Conservation (phyloP, 1,139 yeast species). For the Suhomyces taliae region DNA sequence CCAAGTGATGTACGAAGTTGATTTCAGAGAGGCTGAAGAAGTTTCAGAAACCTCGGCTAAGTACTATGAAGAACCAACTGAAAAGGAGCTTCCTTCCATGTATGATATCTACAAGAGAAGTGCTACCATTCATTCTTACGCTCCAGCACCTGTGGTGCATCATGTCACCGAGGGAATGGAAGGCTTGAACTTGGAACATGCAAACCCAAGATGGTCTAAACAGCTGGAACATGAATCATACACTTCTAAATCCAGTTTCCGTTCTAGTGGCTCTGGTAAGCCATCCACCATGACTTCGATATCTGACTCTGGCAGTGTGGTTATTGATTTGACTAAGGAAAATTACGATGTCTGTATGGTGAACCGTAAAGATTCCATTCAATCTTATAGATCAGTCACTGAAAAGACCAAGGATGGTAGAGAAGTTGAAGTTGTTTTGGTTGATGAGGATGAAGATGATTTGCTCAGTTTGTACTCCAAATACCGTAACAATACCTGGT, state of each 20-base stretch:
- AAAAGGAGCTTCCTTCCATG: constrained; percentile 10
- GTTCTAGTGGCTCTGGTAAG: constrained; percentile 30
- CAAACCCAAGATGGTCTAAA: not conserved
- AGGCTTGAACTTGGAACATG: constrained; percentile 5
- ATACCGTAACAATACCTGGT: constrained; percentile 34
- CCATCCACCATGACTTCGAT: constrained; percentile 20
- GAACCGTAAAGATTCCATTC: constrained; percentile 35
- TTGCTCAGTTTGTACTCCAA: constrained; percentile 46
- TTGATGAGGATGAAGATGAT: constrained; percentile 41
- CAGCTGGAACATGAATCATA: constrained; percentile 2
- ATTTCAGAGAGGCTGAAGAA: constrained; percentile 39
- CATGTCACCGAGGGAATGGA: constrained; percentile 11
- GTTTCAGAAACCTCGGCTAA: constrained; percentile 4
- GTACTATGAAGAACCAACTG: constrained; percentile 8
- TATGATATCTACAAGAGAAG: constrained; percentile 12
- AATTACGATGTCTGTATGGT: constrained; percentile 38
- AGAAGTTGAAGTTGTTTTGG: constrained; percentile 46
- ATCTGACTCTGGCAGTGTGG: constrained; percentile 38
- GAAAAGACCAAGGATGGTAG: constrained; percentile 43
- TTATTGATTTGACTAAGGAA: constrained; percentile 47
- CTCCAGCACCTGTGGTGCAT: constrained; percentile 5
- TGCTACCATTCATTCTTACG: constrained; percentile 2
- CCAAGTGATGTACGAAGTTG: constrained; percentile 40
- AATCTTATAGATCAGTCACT: constrained; percentile 40
- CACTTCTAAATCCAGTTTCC: constrained; percentile 30